Base-by-base conservation (phyloP, 2,329 filamentous ascomycete species). In the Phymatotrichopsis omnivora region DNA sequence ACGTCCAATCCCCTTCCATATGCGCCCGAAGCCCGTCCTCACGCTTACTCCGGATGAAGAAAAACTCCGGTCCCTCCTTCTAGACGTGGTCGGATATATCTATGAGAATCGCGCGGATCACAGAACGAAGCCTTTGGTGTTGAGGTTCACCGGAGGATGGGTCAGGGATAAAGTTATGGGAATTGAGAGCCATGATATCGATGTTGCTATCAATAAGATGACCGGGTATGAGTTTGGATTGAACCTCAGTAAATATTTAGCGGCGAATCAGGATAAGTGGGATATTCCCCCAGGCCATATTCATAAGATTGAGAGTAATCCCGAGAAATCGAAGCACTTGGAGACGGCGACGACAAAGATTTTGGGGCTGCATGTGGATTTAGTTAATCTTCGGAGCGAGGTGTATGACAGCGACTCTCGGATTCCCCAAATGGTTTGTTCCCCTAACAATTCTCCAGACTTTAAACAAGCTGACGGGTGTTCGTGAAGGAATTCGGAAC, bases 251-350 rank as follows among this genome's bases (percentile, higher is more conserved):
- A 71, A 78, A 53, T 83, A 82, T 59, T 79, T 85, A 59, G 72
- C 74, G 0, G 72, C 71, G 4, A 76, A 78, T 48, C 65, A 74
- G 3, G 67, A 73, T 40, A 78, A 76, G 58, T 80, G 87, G 57
- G 65, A 64, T 7, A 69, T 80, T 37, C 62, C 62, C 23, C 60
- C 65, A 14, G 80, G 82, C 38, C 80, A 76, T 52, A 70, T 95
- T 24, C 82, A 95, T 69, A 93, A 85, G 63, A 89, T 95, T 56
- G 80, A 82, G 41, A 81, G 81, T 46, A 96, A 96, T 62, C 89
- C 87, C 1, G 86, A 95, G 59, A 95, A 94, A 66, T 94, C 86
- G 16, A 96, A 96, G 66, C 85, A 96, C 61, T 74, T 96, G 11
- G 89, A 93, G 64, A 96, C 89, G 0, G 83, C 85, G 37, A 93